Percentiles rank a stretch among this genome's conserved stretches.
These are phyloP conservation scores for Alloteropsis angusta DNA, from an alignment of 202 grass and related monocot species.

Conservation along the genomic window DNA sequence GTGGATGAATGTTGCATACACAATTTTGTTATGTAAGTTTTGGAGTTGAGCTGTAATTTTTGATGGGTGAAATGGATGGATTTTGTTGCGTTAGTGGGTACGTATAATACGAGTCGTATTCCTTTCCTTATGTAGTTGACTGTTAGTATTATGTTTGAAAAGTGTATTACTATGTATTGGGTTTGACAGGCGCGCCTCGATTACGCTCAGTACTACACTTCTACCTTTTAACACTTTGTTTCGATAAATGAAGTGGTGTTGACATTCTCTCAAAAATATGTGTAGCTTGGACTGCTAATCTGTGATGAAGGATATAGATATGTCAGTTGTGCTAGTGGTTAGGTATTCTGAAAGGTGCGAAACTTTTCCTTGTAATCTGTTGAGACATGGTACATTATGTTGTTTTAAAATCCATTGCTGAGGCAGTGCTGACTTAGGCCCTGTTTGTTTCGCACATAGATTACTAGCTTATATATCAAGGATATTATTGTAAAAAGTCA, in stretches of 20 bases:
- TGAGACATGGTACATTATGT: neutral
- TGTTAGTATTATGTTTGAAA: neutral
- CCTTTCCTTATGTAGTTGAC: neutral
- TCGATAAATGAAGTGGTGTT: no score
- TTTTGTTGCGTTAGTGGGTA: neutral
- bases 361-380: neutral
- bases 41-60: neutral
- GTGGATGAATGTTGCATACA: neutral
- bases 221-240: no score
- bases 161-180: neutral
- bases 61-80: neutral
- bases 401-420: neutral
- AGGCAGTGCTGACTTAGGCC: neutral
- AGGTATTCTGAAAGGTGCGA: neutral
- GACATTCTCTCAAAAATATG: no score
- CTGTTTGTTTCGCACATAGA: no score
- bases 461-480: no score
- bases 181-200: neutral
- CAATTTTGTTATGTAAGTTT: neutral
- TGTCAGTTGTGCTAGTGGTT: neutral
- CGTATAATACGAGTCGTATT: neutral
- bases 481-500: no score
- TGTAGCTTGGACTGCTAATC: neutral
- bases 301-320: neutral
- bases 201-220: no score